These are phyloP conservation scores for Pisolithus tinctorius DNA, from an alignment of 768 basidiomycete genomes.

Conservation along the genomic window DNA sequence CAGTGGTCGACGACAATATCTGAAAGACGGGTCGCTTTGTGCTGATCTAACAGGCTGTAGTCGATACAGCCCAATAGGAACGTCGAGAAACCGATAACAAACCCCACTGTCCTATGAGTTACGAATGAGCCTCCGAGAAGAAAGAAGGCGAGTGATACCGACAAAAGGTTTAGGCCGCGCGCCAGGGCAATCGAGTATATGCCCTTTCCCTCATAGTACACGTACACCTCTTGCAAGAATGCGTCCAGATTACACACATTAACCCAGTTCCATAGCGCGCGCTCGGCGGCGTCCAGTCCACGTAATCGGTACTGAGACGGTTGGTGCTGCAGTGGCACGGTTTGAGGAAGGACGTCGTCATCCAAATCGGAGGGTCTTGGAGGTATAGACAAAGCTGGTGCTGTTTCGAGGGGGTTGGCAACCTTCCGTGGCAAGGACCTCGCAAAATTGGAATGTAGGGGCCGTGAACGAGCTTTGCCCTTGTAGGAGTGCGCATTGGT, in stretches of 20 bases:
- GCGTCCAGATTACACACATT: conserved; percentile 97
- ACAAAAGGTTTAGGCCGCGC: conserved; percentile 92
- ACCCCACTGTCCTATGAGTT: conserved; percentile 80
- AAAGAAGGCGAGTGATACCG: conserved; percentile 32
- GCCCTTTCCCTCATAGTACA: conserved; percentile 95
- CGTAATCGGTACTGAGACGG: conserved; percentile 43
- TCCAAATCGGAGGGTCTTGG: conserved; percentile 63
- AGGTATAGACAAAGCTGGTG: conserved; percentile 42
- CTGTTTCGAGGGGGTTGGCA: conserved; percentile 30
- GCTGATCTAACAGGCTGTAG: conserved; percentile 70
- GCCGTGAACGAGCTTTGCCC: conserved; percentile 39
- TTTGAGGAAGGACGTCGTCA: conserved; percentile 25
- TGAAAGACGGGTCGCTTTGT: conserved; percentile 60
- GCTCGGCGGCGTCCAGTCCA: conserved; percentile 79
- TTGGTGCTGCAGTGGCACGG: conserved; percentile 14
- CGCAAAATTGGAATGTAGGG: conserved; percentile 44
- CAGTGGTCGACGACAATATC: conserved; percentile 82
- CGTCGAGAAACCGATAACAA: conserved; percentile 97
- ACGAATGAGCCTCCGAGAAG: conserved; percentile 17
- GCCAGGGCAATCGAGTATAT: conserved; percentile 92
- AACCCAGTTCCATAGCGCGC: conserved; percentile 97
- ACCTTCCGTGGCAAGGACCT: conserved; percentile 34
- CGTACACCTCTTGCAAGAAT: conserved; percentile 92
- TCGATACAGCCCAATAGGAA: conserved; percentile 95
- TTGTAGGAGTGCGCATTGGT: conserved; percentile 24